phyloP scores from a whole-genome alignment of 305 asterid species.

The Striga hermonthica region DNA sequence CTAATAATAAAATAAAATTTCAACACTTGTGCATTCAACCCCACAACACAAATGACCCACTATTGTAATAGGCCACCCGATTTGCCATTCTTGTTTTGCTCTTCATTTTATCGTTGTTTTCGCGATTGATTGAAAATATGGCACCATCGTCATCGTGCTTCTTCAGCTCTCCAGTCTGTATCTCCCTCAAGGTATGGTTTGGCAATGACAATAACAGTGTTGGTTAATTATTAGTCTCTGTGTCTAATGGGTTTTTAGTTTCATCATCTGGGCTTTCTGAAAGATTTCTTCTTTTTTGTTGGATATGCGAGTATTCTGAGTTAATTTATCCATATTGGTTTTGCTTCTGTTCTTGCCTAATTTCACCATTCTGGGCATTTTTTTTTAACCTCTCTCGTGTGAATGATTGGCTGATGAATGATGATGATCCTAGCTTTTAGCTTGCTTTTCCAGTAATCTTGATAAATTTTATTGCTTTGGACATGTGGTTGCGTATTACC shows the following conservation, averaged over 20 bases:
- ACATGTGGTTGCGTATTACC: not conserved
- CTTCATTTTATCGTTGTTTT: not conserved
- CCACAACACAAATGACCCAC: not conserved
- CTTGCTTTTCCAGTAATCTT: too few relatives aligned
- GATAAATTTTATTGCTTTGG: too few relatives aligned
- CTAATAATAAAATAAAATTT: too few relatives aligned
- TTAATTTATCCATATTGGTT: too few relatives aligned
- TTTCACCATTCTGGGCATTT: too few relatives aligned
- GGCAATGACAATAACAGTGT: not conserved
- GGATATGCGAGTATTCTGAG: not conserved
- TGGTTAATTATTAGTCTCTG: constrained; percentile 1
- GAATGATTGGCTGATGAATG: too few relatives aligned
- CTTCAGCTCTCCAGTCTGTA: constrained; percentile 36
- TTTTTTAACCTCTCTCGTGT: too few relatives aligned
- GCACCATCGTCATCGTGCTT: constrained; percentile 48
- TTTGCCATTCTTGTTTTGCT: not conserved
- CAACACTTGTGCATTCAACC: not conserved
- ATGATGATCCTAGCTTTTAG: too few relatives aligned
- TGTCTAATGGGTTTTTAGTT: not conserved
- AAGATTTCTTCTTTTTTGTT: not conserved
- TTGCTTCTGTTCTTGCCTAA: too few relatives aligned
- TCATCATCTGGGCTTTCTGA: constrained; percentile 29
- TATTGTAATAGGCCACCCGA: not conserved
- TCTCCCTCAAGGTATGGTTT: constrained; percentile 47
- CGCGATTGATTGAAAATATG: constrained; percentile 33